phyloP scores from a whole-genome alignment of 257 asterid species.

The Mitragyna speciosa region DNA sequence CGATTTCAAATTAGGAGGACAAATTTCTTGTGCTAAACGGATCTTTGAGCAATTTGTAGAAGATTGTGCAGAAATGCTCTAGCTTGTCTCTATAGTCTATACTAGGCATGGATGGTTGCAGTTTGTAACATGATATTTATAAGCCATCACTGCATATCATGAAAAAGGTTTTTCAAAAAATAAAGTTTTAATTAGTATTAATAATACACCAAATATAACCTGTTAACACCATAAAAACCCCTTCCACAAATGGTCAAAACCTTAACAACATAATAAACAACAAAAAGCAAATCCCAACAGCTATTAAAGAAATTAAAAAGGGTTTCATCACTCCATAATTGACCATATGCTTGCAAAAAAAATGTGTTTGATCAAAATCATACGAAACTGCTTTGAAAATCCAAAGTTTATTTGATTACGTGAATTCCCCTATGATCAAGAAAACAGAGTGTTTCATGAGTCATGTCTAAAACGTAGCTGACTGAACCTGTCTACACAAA shows the following conservation, averaged over 20 bases:
- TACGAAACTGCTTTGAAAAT: not conserved
- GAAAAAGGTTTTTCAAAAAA: not conserved
- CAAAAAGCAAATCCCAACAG: not conserved
- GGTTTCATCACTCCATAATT: conserved; percentile 1
- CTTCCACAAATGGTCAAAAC: not conserved
- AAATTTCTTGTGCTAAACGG: not conserved
- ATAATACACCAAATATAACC: not conserved
- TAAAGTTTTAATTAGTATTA: not conserved
- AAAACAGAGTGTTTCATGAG: not conserved
- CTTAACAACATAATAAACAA: not conserved
- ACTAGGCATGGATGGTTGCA: too few relatives aligned
- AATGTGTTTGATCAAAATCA: not conserved
- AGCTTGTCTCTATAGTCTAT: too few relatives aligned
- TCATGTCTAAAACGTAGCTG: not conserved
- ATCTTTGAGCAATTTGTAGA: not conserved
- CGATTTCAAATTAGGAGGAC: too few relatives aligned
- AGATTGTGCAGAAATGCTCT: too few relatives aligned
- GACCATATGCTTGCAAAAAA: too few relatives aligned
- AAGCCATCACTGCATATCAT: not conserved
- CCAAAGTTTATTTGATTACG: conserved; percentile 3
- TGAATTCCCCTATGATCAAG: conserved; percentile 7
- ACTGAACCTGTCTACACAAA: conserved; percentile 6
- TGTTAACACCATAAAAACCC: not conserved
- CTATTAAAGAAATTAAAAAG: not conserved
- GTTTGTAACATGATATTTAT: too few relatives aligned